Conservation (phyloP, 1,139 yeast species). For the Candida sanyaensis region DNA sequence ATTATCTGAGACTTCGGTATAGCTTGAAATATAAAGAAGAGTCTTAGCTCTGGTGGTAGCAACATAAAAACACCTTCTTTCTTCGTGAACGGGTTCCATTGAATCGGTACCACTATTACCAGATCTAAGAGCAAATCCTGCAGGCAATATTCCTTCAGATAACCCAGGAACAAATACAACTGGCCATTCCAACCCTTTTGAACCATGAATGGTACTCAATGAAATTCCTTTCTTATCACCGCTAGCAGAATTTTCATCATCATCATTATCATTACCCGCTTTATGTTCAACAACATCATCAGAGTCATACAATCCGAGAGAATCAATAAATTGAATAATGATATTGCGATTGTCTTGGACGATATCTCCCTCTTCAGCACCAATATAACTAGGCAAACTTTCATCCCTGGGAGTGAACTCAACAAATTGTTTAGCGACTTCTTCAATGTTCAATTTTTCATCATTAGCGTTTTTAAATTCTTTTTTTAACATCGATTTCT, state of each 20-base stretch:
- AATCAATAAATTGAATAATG: constrained; percentile 55
- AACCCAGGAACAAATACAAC: constrained; percentile 80
- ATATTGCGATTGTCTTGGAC: constrained; percentile 28
- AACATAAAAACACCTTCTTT: constrained; percentile 81
- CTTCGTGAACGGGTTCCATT: constrained; percentile 59
- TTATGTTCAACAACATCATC: constrained; percentile 19
- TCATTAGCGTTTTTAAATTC: constrained; percentile 29
- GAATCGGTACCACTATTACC: constrained; percentile 8
- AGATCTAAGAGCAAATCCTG: constrained; percentile 36
- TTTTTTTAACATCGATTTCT: constrained; percentile 30
- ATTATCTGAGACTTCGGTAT: constrained; percentile 21
- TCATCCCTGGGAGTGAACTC: constrained; percentile 53
- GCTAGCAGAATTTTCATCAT: constrained; percentile 21
- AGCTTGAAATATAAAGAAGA: constrained; percentile 38
- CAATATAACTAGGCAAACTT: constrained; percentile 47
- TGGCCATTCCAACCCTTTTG: constrained; percentile 96
- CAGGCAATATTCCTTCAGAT: constrained; percentile 62
- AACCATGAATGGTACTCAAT: constrained; percentile 80
- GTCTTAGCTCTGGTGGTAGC: constrained; percentile 82
- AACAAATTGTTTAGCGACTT: constrained; percentile 45
- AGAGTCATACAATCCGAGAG: constrained; percentile 58
- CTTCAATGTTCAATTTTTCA: constrained; percentile 37
- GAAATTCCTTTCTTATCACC: constrained; percentile 25
- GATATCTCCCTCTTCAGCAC: constrained; percentile 19
- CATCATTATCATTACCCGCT: constrained; percentile 10